Evolutionary conservation across 148 eudicot genomes (phyloP).

Genomic region (Polygonum aviculare): DNA sequence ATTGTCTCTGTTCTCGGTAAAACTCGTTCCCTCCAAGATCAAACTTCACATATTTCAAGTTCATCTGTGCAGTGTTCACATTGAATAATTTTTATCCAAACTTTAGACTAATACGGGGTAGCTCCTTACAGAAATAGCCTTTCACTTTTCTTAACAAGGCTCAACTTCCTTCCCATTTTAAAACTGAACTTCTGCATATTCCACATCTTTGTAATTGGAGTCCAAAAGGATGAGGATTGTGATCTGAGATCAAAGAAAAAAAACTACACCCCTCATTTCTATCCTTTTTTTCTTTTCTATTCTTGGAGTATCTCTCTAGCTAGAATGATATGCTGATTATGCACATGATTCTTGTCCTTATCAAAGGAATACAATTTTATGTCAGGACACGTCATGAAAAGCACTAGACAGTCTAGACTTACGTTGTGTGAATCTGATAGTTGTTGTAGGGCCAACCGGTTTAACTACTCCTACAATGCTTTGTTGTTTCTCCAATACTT

Average conservation of each 20-base stretch:
- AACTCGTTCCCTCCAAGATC: background rate
- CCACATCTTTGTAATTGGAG: background rate
- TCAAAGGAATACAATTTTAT: background rate
- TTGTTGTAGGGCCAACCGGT: constrained; percentile 6
- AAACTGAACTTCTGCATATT: background rate
- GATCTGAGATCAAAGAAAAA: background rate
- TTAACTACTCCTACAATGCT: background rate
- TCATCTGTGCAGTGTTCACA: too few species aligned
- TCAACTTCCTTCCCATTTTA: background rate
- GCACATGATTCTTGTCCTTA: constrained; percentile 2
- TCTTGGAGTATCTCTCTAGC: background rate
- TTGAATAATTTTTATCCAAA: too few species aligned
- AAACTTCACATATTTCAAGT: background rate
- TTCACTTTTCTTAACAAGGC: background rate
- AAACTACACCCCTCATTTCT: background rate
- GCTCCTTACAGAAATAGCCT: background rate
- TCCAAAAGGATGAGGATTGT: background rate
- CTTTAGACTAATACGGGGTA: background rate
- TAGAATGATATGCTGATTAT: background rate
- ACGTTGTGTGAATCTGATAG: background rate
- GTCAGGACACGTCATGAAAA: constrained; percentile 3
- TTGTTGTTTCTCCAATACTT: background rate
- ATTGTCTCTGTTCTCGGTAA: background rate
- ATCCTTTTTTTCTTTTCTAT: background rate
- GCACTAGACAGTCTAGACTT: background rate